Conservation (phyloP, 768 basidiomycete genomes). For the Coprinopsis cinerea region DNA sequence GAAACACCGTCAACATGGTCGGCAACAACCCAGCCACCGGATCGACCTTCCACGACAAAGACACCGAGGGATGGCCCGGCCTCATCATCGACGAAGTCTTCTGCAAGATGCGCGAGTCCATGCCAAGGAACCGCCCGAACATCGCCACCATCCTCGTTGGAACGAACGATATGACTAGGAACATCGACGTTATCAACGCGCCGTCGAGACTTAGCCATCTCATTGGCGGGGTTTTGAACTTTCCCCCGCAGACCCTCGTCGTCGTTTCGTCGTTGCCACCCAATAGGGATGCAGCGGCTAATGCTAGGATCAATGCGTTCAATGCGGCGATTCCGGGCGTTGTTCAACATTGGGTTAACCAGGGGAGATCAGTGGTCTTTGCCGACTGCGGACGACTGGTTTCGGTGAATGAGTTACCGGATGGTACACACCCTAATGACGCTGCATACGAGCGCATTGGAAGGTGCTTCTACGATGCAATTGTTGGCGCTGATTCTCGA, state of each 20-base stretch:
- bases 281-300: neutral
- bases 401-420: neutral
- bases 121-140: constrained; percentile 4
- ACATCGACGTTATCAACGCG: neutral
- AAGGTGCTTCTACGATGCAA: constrained; percentile 2
- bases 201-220: neutral
- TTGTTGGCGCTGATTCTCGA: neutral
- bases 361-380: neutral
- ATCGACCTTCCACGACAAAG: constrained; percentile 3
- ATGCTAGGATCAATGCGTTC: neutral
- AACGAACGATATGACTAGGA: constrained; percentile 2
- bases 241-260: constrained; percentile 3
- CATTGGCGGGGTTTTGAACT: neutral
- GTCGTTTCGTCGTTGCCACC: constrained; percentile 2
- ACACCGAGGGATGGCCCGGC: constrained; percentile 4
- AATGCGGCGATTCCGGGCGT: constrained; percentile 3
- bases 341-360: neutral
- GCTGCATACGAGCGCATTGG: constrained; percentile 5
- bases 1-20: constrained; percentile 6
- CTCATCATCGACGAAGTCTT: neutral
- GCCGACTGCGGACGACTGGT: neutral
- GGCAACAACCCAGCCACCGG: constrained; percentile 1
- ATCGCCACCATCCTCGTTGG: constrained; percentile 4
- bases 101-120: constrained; percentile 1
- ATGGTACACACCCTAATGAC: neutral